Base-by-base conservation (phyloP, 441 rosid genomes). In the Erysimum cheiri region DNA sequence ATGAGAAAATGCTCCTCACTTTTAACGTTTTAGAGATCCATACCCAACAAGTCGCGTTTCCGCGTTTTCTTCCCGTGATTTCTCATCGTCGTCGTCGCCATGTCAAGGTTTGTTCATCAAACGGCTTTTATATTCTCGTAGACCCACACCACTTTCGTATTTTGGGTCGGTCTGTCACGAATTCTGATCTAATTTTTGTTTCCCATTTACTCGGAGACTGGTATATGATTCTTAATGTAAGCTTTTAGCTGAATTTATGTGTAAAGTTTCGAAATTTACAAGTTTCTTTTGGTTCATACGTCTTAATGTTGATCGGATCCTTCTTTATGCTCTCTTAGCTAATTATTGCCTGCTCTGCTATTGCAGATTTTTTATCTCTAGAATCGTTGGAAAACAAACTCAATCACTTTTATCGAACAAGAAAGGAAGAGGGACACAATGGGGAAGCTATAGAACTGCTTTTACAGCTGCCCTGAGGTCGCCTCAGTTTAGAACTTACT, bases 301-400 rank as follows among this genome's bases (percentile, higher is more conserved):
- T 31, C 46, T 28, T 5, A 4, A 9, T 50, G 32, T 31, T 63
- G 40, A 22, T 64, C 31, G 40, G 71, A 70, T 75, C 71, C 12
- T 63, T 54, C 54, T 37, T 13, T 35, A 36, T 43, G n/a, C 19
- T 39, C 37, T 52, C 17, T 17, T 35, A 14, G 29, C 53, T 69
- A 13, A 29, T 63, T 0, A 6, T 24, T 68, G n/a, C 2, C 53
- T 60, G 14, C 35, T 64, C 47, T 52, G 35, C 12, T 57, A 36
- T 50, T 83, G 84, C 88, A 93, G 98, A 64, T 67, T 80, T 83
- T 78, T 88, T 75, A 80, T 71, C 37, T 69, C 72, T 79, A 83
- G 77, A 48, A 78, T 72, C 63, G 65, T 88, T 77, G 83, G 80
- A 74, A 87, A 78, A 69, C 80, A 66, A 63, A 82, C 44, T 4